Percentiles rank a stretch among this genome's conserved stretches.
phyloP scores from a whole-genome alignment of 345 rosid genomes.

The Eucalyptus grandis region DNA sequence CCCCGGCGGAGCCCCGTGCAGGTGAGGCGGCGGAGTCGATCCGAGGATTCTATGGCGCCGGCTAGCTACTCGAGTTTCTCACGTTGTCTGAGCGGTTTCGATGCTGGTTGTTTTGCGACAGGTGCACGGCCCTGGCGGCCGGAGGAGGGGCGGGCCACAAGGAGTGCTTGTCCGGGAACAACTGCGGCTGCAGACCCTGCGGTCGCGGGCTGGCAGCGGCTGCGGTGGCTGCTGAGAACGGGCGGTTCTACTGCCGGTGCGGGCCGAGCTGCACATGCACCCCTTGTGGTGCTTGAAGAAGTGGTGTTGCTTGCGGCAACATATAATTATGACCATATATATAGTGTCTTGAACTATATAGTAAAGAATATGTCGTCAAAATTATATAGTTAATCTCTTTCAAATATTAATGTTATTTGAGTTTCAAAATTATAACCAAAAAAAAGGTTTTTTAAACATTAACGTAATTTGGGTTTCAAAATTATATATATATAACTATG shows the following conservation, averaged over 20 bases:
- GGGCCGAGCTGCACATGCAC: not conserved
- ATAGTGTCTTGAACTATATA: not conserved
- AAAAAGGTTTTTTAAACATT: no score
- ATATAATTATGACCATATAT: not conserved
- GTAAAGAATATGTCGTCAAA: not conserved
- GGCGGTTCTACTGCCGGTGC: not conserved
- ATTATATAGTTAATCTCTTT: not conserved
- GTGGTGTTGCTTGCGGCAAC: not conserved
- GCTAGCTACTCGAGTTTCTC: not conserved
- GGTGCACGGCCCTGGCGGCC: not conserved
- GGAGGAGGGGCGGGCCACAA: not conserved
- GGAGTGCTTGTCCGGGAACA: not conserved
- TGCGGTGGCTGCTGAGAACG: not conserved
- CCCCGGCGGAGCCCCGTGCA: not conserved
- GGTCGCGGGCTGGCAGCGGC: rapidly evolving
- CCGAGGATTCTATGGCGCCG: rapidly evolving
- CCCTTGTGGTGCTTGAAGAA: not conserved
- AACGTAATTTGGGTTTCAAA: not conserved
- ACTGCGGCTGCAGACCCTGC: not conserved
- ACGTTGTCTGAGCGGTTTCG: rapidly evolving
- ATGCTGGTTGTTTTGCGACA: not conserved
- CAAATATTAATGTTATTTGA: not conserved
- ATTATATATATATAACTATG: no score
- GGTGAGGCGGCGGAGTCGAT: not conserved
- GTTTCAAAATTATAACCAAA: not conserved